Evolutionary conservation across 805 yeast genomes (phyloP), one percentile per base, ranked within the genome.

Genomic region (Suhomyces sp.): DNA sequence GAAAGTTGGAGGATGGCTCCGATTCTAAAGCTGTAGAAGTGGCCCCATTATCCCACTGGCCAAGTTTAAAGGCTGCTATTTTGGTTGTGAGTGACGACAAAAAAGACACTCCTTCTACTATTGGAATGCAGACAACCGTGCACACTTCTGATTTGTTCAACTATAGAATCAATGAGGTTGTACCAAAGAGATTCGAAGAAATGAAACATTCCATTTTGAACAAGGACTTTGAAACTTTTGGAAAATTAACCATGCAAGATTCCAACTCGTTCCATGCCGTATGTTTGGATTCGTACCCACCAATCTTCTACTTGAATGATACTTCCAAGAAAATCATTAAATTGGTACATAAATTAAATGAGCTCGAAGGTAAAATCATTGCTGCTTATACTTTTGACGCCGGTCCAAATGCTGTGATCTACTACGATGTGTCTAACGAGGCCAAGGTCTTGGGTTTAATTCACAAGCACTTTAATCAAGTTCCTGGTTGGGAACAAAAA

Each of bases 331-430:
- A 83, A 49, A 82, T 90, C 62, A 86, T 92, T 57, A 87, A 86
- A 60, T 75, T 89, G 47, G 80, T 91, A 46, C 96, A 94, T 69
- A 73, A 78, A 50, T 82, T 94, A 66, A 94, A 94, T 65, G 85
- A 79, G 57, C 58, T 67, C 3, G 84, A 81, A 33, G 89, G 87
- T 48, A 76, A 80, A 62, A 79, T 80, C 10, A 79, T 93, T 50
- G 99, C 97, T 10, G 98, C 98, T 37, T 94, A 94, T 71, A 94
- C 99, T 1, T 94, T 87, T 65, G 99, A 94, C 70, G 99, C 99
- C 29, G 99, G 99, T 66, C 99, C 99, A 71, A 94, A 94, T 72
- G 97, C 97, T 19, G 99, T 94, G 44, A 81, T 94, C 55, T 94
- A 94, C 74, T 94, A 94, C 67, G 84, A 86, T 65, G 80, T 80